phyloP scores from a whole-genome alignment of 2,329 filamentous ascomycete genomes.

The Trichoderma koningiopsis region DNA sequence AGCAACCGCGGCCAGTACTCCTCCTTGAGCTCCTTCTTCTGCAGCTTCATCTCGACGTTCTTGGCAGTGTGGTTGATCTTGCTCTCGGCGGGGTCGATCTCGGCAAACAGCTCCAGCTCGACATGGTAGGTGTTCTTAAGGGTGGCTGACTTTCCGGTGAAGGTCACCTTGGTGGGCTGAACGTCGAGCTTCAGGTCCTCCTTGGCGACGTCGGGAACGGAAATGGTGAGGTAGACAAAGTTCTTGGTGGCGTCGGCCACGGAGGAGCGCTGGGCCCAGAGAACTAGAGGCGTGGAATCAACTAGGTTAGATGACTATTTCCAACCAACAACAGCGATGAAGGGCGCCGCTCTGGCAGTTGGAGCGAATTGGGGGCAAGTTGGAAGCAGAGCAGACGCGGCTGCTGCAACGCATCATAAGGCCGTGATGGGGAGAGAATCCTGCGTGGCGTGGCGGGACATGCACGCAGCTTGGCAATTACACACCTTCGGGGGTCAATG shows the following conservation, averaged over 20 bases:
- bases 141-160: conserved; percentile 78
- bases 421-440: neutral
- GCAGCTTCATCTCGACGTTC: conserved; percentile 85
- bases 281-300: conserved; percentile 59
- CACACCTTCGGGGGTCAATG: conserved; percentile 45
- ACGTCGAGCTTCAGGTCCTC: conserved; percentile 80
- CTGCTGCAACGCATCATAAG: neutral
- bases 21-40: conserved; percentile 94
- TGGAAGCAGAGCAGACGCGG: neutral
- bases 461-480: conserved; percentile 10
- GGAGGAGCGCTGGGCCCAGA: conserved; percentile 97
- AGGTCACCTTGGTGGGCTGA: conserved; percentile 73
- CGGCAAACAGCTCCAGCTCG: conserved; percentile 82
- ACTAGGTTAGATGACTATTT: neutral
- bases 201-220: conserved; percentile 79
- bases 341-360: neutral
- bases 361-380: neutral
- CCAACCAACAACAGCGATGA: neutral
- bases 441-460: neutral
- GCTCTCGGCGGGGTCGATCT: conserved; percentile 83
- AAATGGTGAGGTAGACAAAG: conserved; percentile 91
- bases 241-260: conserved; percentile 80
- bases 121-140: conserved; percentile 88
- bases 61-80: conserved; percentile 87
- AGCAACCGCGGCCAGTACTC: conserved; percentile 95